These are phyloP conservation scores for Pythium utonaiense DNA, from an alignment of 352 stramenopile species.

Conservation along the genomic window DNA sequence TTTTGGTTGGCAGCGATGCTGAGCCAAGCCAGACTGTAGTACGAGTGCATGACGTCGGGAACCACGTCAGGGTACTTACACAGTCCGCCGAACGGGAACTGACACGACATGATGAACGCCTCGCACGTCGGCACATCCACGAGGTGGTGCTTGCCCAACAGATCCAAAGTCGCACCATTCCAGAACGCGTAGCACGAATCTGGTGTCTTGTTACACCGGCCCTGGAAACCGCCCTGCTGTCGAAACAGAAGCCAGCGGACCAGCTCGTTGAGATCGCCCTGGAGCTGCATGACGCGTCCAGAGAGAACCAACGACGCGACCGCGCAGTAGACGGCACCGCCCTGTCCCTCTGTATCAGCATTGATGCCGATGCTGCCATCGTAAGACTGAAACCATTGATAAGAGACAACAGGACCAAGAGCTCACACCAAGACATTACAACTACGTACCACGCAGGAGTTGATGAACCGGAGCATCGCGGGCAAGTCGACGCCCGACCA, in stretches of 20 bases:
- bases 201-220: conserved; percentile 86
- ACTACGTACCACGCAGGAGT: conserved; percentile 70
- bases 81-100: conserved; percentile 82
- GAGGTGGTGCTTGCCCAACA: conserved; percentile 74
- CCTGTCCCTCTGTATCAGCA: conserved; percentile 63
- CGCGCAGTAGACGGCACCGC: conserved; percentile 68
- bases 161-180: conserved; percentile 84
- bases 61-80: conserved; percentile 73
- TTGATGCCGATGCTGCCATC: conserved; percentile 80
- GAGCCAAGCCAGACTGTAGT: conserved; percentile 88
- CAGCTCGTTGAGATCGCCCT: conserved; percentile 60
- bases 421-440: background rate
- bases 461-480: conserved; percentile 76
- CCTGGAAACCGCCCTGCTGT: conserved; percentile 85
- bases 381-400: conserved; percentile 49
- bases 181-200: conserved; percentile 93
- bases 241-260: conserved; percentile 83
- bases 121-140: conserved; percentile 70
- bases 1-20: conserved; percentile 61
- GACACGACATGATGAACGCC: conserved; percentile 81
- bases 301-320: conserved; percentile 71
- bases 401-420: background rate
- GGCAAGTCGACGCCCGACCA: conserved; percentile 70
- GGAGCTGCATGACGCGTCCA: conserved; percentile 62
- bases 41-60: conserved; percentile 91